Evolutionary conservation across 202 grass and related monocot species (phyloP), one percentile per base, ranked within the genome.

Genomic region (Musa balbisiana): DNA sequence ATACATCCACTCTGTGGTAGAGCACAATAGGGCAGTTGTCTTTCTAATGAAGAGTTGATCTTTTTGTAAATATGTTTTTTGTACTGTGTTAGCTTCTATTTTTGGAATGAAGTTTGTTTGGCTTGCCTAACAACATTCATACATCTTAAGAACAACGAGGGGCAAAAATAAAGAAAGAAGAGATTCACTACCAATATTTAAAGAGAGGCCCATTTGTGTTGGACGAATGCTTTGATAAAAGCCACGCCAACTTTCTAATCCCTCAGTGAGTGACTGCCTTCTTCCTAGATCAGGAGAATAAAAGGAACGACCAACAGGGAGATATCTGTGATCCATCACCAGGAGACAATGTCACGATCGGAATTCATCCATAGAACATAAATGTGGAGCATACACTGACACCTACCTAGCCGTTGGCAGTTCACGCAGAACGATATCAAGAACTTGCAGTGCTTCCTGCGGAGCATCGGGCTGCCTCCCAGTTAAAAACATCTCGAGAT

Each of bases 171-270:
- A 15, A 6, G 4, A n/a, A 73, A 53, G 49, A 20, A 22, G 22
- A 54, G 14, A 27, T 15, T 26, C 10, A 73, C 6, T 73, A 73
- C 72, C 72, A n/a, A 73, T 73, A 56, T 73, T 73, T 29, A 73
- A 24, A 27, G 72, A 73, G 52, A 73, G 72, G 25, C 72, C 72
- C 72, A 73, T 73, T 29, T 73, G 72, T 33, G 72, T 55, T 17
- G 72, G 72, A 9, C 72, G 72, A 43, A 73, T 73, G 24, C 72
- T 73, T 23, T 73, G 72, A 56, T 73, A 73, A 29, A 73, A 73
- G 17, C 72, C 72, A 3, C 13, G 52, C 72, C 72, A 73, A 2
- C 72, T 73, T 73, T 73, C 72, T 55, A 56, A 17, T 33, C 72
- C 72, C 5, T 54, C 72, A 55, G 21, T 22, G 27, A 73, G 72